phyloP scores from a whole-genome alignment of 1,284 basidiomycete species.

The Ustilago crameri region DNA sequence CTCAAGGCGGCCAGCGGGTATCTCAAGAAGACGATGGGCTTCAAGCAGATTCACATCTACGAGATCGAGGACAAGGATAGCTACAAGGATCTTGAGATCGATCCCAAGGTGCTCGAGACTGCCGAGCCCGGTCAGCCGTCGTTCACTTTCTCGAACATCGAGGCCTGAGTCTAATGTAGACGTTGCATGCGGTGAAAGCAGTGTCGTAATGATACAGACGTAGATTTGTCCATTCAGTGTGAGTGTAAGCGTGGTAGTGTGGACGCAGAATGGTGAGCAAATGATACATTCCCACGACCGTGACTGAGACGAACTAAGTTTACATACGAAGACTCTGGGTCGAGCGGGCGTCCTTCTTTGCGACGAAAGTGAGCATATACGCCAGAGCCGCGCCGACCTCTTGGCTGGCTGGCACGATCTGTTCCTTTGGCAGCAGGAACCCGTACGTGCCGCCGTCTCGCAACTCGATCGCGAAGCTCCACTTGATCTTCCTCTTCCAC shows the following conservation, averaged over 20 bases:
- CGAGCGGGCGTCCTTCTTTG: slow-evolving; percentile 14
- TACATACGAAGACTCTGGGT: too few relatives aligned
- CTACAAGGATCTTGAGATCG: slow-evolving; percentile 74
- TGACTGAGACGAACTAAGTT: too few relatives aligned
- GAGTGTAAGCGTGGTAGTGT: background rate
- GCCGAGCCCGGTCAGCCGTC: slow-evolving; percentile 80
- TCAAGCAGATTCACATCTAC: slow-evolving; percentile 78
- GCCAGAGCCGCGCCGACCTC: slow-evolving; percentile 23
- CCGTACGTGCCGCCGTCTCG: slow-evolving; percentile 86
- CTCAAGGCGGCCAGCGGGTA: slow-evolving; percentile 73
- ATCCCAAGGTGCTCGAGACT: slow-evolving; percentile 78
- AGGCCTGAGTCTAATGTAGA: too few relatives aligned
- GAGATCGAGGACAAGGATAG: slow-evolving; percentile 78
- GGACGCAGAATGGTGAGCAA: too few relatives aligned
- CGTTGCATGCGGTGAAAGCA: too few relatives aligned
- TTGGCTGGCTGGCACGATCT: slow-evolving; percentile 77
- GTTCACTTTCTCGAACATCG: slow-evolving; percentile 36
- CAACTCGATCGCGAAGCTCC: slow-evolving; percentile 80
- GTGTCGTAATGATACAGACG: too few relatives aligned
- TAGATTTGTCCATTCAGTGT: too few relatives aligned
- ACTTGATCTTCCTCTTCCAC: slow-evolving; percentile 72
- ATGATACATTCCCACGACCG: too few relatives aligned
- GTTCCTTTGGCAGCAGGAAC: slow-evolving; percentile 76
- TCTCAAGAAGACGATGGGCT: slow-evolving; percentile 82
- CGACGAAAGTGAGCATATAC: slow-evolving; percentile 49